phyloP scores from a whole-genome alignment of 169 alveolate species.

The Plasmodium vinckei region DNA sequence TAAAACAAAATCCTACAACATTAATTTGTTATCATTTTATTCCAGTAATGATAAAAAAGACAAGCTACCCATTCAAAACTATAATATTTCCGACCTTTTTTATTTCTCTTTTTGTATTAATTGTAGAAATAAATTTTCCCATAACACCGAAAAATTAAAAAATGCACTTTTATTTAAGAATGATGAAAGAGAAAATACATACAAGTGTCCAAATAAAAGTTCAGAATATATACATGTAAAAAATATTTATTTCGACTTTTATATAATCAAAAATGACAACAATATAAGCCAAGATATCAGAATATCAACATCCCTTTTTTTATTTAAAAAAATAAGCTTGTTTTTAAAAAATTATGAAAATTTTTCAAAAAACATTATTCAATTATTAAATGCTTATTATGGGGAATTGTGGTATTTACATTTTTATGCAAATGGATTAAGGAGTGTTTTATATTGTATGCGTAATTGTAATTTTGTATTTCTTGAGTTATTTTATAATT shows the following conservation, averaged over 20 bases:
- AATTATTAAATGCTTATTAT: slow-evolving; percentile 24
- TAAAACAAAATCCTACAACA: too few species aligned
- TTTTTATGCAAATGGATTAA: slow-evolving; percentile 48
- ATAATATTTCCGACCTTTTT: too few species aligned
- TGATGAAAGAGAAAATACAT: too few species aligned
- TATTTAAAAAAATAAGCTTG: slow-evolving; percentile 23
- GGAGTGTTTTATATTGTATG: slow-evolving; percentile 33
- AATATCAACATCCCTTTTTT: neutral
- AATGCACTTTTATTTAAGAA: too few species aligned
- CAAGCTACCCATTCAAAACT: too few species aligned
- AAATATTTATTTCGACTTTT: slow-evolving; percentile 40
- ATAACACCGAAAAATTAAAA: too few species aligned
- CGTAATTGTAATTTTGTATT: slow-evolving; percentile 44
- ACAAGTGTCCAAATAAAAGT: too few species aligned
- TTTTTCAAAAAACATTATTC: slow-evolving; percentile 19
- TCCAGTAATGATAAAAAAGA: too few species aligned
- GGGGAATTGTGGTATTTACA: slow-evolving; percentile 35
- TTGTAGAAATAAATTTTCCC: too few species aligned
- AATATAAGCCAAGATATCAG: slow-evolving; percentile 5
- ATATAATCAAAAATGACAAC: slow-evolving; percentile 6
- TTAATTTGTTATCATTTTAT: too few species aligned
- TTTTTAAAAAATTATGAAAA: slow-evolving; percentile 26
- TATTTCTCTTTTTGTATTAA: too few species aligned
- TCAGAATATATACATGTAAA: slow-evolving; percentile 14
- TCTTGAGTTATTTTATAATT: slow-evolving; percentile 36